Base-by-base conservation (phyloP, 345 rosid genomes). In the Moricandia moricandioides region DNA sequence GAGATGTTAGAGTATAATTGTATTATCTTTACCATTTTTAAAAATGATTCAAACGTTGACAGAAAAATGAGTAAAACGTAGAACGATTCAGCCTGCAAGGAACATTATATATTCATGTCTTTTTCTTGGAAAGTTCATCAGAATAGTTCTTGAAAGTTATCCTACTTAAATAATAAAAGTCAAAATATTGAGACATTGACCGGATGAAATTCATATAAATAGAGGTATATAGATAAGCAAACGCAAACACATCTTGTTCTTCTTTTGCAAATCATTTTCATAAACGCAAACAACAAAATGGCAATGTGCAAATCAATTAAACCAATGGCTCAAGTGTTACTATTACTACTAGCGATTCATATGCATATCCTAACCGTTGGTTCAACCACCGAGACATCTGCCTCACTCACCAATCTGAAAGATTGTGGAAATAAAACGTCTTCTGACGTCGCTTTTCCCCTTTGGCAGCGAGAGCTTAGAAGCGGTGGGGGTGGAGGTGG, bases 281-380 rank as follows among this genome's bases (percentile, higher is more conserved):
- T 21, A 21, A 21, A 21, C 24, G 24, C 24, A 59, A 43, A 30
- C n/a, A 8, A 56, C 35, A 31, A 59, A 45, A 71, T 71, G 75
- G 54, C 18, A 52, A 34, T 35, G 14, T 16, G 12, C 37, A 72
- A 34, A 51, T 72, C 76, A 62, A 5, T 34, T 49, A 49, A 51
- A 24, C 29, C 11, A 24, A 33, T 62, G 49, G 37, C 52, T 72
- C 52, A 13, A 0, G 2, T 51, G 61, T 24, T 72, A 34, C 39
- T 72, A n/a, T 52, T 72, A 35, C 37, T 72, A 7, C 29, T 62
- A n/a, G 76, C 37, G 39, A 16, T 72, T 18, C 61, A 62, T 72
- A 8, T 14, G 8, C 75, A 71, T 60, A 47, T 60, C n/a, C 60
- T 31, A 61, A 9, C 17, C 39, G 62, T 62, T 62, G 29, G 76